Base-by-base conservation (phyloP, 139 green algal species). In the Limnomonas spitsbergensis region DNA sequence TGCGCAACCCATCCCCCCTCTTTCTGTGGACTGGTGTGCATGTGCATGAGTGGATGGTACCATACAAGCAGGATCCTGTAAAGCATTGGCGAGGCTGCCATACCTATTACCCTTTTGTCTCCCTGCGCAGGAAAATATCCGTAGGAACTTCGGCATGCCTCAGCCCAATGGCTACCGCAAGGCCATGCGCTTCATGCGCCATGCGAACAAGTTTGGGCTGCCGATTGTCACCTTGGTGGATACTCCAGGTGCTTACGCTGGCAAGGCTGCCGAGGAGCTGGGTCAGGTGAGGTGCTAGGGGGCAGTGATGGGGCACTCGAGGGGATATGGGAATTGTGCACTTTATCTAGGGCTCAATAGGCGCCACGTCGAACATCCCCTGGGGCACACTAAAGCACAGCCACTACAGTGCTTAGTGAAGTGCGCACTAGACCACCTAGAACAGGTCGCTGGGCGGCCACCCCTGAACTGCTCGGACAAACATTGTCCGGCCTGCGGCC, bases 181-280 rank as follows among this genome's bases (percentile, higher is more conserved):
- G 84, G 95, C 95, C 27, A 88, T 98, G 87, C 90, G 95, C 72
- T 96, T 98, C 90, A 98, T 98, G 95, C 82, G 89, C 74, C 94
- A 98, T 78, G 95, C 95, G 29, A 90, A 98, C 88, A 96, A 98
- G 73, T 96, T 96, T 86, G 95, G 94, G 26, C 88, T 98, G 73
- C 95, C 95, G 52, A 98, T 98, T 77, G 53, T 98, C 78, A 98
- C 93, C 1, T 94, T 98, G 79, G 93, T 98, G n/a, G 95, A 98
- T 88, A 98, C 95, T 0, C 95, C 95, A 1, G 95, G 95, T 32
- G 95, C 95, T 0, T 98, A 97, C 71, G 94, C 95, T 4, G 95
- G 94, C 47, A 92, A 95, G 73, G 78, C 81, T 35, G 95, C 95
- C 35, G 95, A 98, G 86, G 94, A 98, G 86, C 86, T 97, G 47